Base-by-base conservation (phyloP, 768 basidiomycete genomes). In the Mycena polygramma region DNA sequence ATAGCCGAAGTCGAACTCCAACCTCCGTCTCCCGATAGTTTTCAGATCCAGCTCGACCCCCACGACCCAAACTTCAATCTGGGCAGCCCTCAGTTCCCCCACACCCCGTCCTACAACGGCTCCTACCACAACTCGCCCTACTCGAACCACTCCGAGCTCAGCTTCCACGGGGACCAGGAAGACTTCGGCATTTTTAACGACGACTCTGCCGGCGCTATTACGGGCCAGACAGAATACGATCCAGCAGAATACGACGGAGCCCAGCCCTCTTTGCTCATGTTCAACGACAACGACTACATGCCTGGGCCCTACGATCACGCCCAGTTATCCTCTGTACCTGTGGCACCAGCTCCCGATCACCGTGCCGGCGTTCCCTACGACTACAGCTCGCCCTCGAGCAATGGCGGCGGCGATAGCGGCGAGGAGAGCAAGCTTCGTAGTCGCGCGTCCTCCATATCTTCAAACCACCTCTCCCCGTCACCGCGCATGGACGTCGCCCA, bases 51-150 rank as follows among this genome's bases (percentile, higher is more conserved):
- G 30, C 71, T 78, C 26, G 75, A 76, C 39, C 77, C 69, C 13
- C 57, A 46, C 70, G 76, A 78, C 62, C 75, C 62, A 46, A 59
- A 45, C 45, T 45, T 58, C 37, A 64, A 59, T 39, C 68, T 73
- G 49, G 69, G 69, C 63, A 67, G 69, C 48, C 75, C 73, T 5
- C 65, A 69, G n/a, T 86, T 84, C 70, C 84, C 86, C 26, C 83
- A 83, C 75, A 86, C 87, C 0, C 87, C 89, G 10, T 88, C 87
- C 26, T 89, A 89, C 82, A 87, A 88, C 77, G 87, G 87, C 63
- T 92, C 91, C 7, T 91, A 91, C 82, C 87, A 90, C 76, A 89
- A 90, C 79, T 93, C 92, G 0, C 92, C 92, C 11, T 93, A 85
- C 78, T 92, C 91, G 8, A 83, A 79, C 61, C 84, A 88, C 73